Evolutionary conservation across 441 rosid genomes (phyloP).

Genomic region (Arabidopsis lyrata): DNA sequence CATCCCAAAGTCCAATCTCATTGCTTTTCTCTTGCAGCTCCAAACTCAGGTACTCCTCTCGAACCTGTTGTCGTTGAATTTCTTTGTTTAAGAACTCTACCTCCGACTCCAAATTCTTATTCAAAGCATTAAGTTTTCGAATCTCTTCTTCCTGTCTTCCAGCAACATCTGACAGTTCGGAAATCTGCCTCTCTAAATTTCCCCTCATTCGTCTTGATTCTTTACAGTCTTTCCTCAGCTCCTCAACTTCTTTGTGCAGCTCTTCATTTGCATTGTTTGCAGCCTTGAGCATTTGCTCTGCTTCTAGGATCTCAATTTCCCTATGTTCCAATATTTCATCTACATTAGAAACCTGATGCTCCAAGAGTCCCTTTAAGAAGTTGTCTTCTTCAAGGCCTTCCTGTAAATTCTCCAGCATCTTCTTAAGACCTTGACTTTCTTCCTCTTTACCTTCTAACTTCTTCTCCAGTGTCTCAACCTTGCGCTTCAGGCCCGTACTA

Average conservation of each 20-base stretch:
- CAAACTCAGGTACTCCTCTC: slow-evolving; percentile 61
- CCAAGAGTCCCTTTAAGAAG: slow-evolving; percentile 65
- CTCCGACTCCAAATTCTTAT: slow-evolving; percentile 62
- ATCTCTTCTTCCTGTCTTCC: slow-evolving; percentile 62
- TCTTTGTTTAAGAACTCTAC: slow-evolving; percentile 55
- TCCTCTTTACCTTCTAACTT: slow-evolving; percentile 60
- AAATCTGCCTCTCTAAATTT: slow-evolving; percentile 54
- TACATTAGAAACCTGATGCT: slow-evolving; percentile 54
- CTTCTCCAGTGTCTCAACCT: slow-evolving; percentile 56
- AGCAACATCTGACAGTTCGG: slow-evolving; percentile 51
- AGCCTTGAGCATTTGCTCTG: slow-evolving; percentile 67
- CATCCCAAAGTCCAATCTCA: slow-evolving; percentile 73
- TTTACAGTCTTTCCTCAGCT: slow-evolving; percentile 61
- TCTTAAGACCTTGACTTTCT: slow-evolving; percentile 59
- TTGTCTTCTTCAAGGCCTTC: slow-evolving; percentile 61
- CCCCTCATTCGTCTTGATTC: slow-evolving; percentile 52
- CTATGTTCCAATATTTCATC: slow-evolving; percentile 66
- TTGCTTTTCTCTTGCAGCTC: slow-evolving; percentile 69
- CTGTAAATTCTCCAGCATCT: slow-evolving; percentile 59
- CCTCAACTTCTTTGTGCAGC: slow-evolving; percentile 62
- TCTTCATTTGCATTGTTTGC: slow-evolving; percentile 56
- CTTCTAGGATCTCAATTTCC: slow-evolving; percentile 64
- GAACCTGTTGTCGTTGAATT: slow-evolving; percentile 57
- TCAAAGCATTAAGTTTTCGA: slow-evolving; percentile 55
- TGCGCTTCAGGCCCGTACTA: slow-evolving; percentile 52